Percentiles rank a stretch among this genome's conserved stretches.
Conservation (phyloP, 2,329 filamentous ascomycete species). For the Septoria petroselini region DNA sequence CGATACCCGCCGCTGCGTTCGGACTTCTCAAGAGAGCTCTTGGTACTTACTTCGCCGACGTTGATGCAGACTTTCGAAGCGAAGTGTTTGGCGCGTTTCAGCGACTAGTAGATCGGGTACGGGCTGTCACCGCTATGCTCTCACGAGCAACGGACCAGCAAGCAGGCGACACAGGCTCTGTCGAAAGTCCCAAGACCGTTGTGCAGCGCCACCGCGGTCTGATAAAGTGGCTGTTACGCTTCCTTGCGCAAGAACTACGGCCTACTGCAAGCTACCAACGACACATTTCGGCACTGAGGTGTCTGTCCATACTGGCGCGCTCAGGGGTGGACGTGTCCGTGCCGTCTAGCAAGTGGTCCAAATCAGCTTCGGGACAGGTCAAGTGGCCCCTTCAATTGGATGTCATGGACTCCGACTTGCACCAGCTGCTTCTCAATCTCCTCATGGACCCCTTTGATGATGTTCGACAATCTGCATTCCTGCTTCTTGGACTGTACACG, state of each 20-base stretch:
- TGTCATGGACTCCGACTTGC: slow-evolving; percentile 46
- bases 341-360: slow-evolving; percentile 41
- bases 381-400: slow-evolving; percentile 51
- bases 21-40: slow-evolving; percentile 63
- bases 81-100: slow-evolving; percentile 73
- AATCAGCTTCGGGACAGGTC: slow-evolving; percentile 48
- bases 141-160: slow-evolving; percentile 12
- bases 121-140: slow-evolving; percentile 61
- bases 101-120: slow-evolving; percentile 71
- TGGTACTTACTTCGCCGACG: slow-evolving; percentile 72
- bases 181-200: background rate
- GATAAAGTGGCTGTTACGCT: slow-evolving; percentile 69
- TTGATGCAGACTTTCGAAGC: slow-evolving; percentile 80
- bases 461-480: slow-evolving; percentile 60
- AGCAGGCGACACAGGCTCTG: background rate
- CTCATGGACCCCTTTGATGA: slow-evolving; percentile 91
- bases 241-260: slow-evolving; percentile 69
- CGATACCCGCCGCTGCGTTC: slow-evolving; percentile 64
- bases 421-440: slow-evolving; percentile 70
- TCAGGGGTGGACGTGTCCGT: slow-evolving; percentile 61
- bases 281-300: slow-evolving; percentile 76
- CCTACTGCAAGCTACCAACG: slow-evolving; percentile 86
- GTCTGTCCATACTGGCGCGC: slow-evolving; percentile 63
- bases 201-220: slow-evolving; percentile 47
- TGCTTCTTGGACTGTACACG: slow-evolving; percentile 41